Evolutionary conservation across 768 basidiomycete genomes (phyloP).

Genomic region (Neoboletus subvelutipes): DNA sequence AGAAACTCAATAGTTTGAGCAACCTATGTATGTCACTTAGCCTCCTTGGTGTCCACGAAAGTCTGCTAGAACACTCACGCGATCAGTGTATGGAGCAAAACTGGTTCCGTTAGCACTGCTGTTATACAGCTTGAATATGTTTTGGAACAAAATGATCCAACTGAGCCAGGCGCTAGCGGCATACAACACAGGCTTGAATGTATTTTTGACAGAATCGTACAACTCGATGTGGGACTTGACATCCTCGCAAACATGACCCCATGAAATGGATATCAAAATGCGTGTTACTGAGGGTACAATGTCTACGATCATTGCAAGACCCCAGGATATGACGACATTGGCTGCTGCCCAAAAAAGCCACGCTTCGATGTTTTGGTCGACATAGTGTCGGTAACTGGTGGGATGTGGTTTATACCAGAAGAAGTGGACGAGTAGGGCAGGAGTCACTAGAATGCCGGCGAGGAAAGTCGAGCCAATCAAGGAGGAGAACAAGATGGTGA

Average conservation of each 20-base stretch:
- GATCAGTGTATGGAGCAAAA: constrained; percentile 58
- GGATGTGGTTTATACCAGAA: constrained; percentile 67
- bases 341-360: constrained; percentile 85
- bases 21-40: constrained; percentile 37
- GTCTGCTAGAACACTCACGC: constrained; percentile 38
- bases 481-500: constrained; percentile 66
- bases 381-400: constrained; percentile 53
- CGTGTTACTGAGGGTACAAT: constrained; percentile 57
- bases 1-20: constrained; percentile 66
- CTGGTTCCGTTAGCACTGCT: constrained; percentile 39
- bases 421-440: constrained; percentile 64
- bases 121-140: constrained; percentile 61
- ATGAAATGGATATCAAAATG: constrained; percentile 53
- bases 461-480: constrained; percentile 71
- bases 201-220: constrained; percentile 69
- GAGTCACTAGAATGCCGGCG: constrained; percentile 57
- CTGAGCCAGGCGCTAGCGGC: constrained; percentile 68
- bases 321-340: constrained; percentile 79
- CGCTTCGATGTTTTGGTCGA: constrained; percentile 66
- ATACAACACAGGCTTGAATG: constrained; percentile 70
- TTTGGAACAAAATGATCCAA: constrained; percentile 72
- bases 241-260: constrained; percentile 75
- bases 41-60: not conserved
- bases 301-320: constrained; percentile 69
- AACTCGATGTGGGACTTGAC: constrained; percentile 67